Evolutionary conservation across 306 rosid species (phyloP), one percentile per base, ranked within the genome.

Genomic region (Cicer chorassanicum): DNA sequence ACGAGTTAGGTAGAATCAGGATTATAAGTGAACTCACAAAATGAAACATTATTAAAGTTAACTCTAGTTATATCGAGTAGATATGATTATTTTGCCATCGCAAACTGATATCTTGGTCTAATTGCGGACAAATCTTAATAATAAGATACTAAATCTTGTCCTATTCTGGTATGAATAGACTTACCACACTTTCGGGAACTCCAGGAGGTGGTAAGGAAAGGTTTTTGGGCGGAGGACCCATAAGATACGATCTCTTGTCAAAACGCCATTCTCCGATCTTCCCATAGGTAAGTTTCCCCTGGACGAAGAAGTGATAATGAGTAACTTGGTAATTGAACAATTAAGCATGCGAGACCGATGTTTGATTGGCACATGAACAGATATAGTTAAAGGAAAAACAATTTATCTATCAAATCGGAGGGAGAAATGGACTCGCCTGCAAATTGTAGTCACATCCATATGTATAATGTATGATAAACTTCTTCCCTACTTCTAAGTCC

Each of bases 141-240:
- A 59, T 34, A 21, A 42, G 51, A 34, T 42, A 15, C 51, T 11
- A 21, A 49, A 2, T 69, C 55, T 39, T 10, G 63, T 40, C 39
- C 4, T 1, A 39, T 53, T 16, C 48, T 56, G 48, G 42, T 64
- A 78, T 45, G 18, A 8, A 63, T 29, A 62, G 36, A 84, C 98
- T 89, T 81, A 91, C 98, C 85, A 93, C 97, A 78, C 88, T 91
- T 91, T 91, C 96, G 8, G 98, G 98, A 84, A 93, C 92, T 70
- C 92, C 97, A 1, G 93, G 90, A 80, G 97, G 98, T 11, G 97
- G 98, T 66, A 91, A 87, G 61, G 98, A 62, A 72, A 93, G 82
- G 77, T 91, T 88, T 82, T 80, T 86, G 2, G 98, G 98, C 4
- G 91, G 96, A 78, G 98, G 98, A 76, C 88, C 86, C 74, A 67